phyloP scores from a whole-genome alignment of 257 asterid genomes.

The Leptodermis oblonga region DNA sequence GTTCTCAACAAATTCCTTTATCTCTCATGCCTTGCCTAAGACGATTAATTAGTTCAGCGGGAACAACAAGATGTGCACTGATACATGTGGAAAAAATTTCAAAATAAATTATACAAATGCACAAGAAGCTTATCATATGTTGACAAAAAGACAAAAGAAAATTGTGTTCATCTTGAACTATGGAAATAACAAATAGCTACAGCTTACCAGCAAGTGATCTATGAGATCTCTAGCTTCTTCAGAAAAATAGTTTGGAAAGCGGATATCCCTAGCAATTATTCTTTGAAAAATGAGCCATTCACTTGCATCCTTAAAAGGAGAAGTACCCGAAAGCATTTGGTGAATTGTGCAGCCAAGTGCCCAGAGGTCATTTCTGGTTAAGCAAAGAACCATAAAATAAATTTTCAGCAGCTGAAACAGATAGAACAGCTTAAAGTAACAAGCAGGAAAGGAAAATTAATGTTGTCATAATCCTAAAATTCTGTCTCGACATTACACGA shows the following conservation, averaged over 20 bases:
- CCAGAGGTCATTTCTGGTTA: constrained; percentile 96
- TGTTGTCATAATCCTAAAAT: neutral
- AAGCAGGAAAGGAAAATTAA: neutral
- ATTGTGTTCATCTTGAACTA: neutral
- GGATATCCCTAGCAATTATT: constrained; percentile 88
- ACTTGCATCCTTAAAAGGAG: constrained; percentile 95
- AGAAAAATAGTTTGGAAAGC: constrained; percentile 82
- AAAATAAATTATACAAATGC: neutral
- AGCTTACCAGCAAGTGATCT: constrained; percentile 77
- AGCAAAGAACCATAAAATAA: constrained; percentile 11
- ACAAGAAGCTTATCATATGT: neutral
- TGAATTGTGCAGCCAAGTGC: constrained; percentile 98
- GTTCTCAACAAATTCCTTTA: neutral
- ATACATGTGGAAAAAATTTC: no score
- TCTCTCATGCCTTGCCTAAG: neutral
- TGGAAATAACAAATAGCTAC: constrained; percentile 2
- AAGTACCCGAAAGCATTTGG: constrained; percentile 98
- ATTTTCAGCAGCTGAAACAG: constrained; percentile 6
- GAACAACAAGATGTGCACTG: neutral
- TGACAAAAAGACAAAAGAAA: neutral
- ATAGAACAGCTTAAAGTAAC: constrained; percentile 12
- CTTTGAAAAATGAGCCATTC: constrained; percentile 99
- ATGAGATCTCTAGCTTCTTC: constrained; percentile 86
- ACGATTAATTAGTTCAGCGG: neutral
- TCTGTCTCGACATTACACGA: no score